Evolutionary conservation across 176 grass and related monocot genomes (phyloP), one percentile per base, ranked within the genome.

Genomic region (Cenchrus fungigraminus): DNA sequence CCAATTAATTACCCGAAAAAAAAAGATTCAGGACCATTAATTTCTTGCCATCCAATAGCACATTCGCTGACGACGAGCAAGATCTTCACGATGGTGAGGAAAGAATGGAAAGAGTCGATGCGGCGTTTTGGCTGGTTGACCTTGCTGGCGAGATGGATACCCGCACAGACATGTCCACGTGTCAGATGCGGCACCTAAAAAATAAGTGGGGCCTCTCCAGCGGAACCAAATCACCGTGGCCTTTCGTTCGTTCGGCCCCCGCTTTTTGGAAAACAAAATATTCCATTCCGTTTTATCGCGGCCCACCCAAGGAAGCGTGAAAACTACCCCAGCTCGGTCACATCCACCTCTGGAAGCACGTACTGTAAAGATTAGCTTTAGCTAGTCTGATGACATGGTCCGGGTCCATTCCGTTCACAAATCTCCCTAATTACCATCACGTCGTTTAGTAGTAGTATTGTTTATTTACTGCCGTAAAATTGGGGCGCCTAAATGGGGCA

Each of bases 211-310:
- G 22, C 22, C 22, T 25, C 22, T 25, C 22, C 22, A 25, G 22
- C 34, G 14, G 9, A 42, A 70, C 82, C 83, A 85, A 63, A 71
- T 72, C 65, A 40, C 17, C 58, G 7, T 6, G 12, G 20, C 60
- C 59, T 65, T 88, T 84, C 50, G 15, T 54, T 65, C 9, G 47
- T 12, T 55, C 11, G 6, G 8, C 1, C 6, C 12, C 17, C 2
- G 15, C 75, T 52, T 89, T 84, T 69, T 1, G 29, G 12, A 37
- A 44, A 69, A 76, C 12, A 40, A 62, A 79, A 87, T 61, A 67
- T 79, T 83, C 28, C 80, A 28, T 53, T 52, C 31, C 79, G 19
- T 59, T 67, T 66, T 43, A 32, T 47, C 29, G 4, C 63, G 6
- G 3, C 50, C 50, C 17, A 11, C 12, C 17, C 79, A 83, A 78